Base-by-base conservation (phyloP, 1,284 basidiomycete genomes). In the Sphaerobolus stellatus region DNA sequence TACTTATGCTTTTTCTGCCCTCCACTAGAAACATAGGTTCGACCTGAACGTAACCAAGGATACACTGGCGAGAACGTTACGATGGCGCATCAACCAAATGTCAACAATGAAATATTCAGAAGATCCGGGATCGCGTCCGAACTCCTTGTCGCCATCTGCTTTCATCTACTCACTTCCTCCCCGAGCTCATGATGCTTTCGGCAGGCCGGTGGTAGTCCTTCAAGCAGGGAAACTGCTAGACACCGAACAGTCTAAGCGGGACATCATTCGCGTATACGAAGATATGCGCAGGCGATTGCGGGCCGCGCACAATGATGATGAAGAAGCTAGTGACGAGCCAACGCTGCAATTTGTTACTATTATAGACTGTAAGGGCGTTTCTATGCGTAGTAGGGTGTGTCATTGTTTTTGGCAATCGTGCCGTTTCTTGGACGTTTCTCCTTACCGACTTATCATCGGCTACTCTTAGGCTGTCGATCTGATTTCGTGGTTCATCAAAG, bases 331-430 rank as follows among this genome's bases (percentile, higher is more conserved):
- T 14, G 34, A 53, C 11, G 48, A 57, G 7, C 74, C 75, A 34
- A 72, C 79, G 20, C 70, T 91, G 43, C 90, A 91, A 66, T 90
- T 83, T 68, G 74, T 86, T 36, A 71, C 83, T 36, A 64, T 92
- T 36, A 70, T 91, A n/a, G 89, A 92, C 69, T 72, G 90, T 53
- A 71, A 78, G 40, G 74, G 75, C 46, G 71, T 83, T 22, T 80
- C 85, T 14, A 71, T 88, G 48, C 78, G 80, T 60, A 80, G 72
- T 56, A 68, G 80, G 57, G 89, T 91, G 66, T 65, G 83, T 13
- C 41, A 43, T 11, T 43, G 28, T 14, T 18, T 43, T 4, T 5
- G 22, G 22, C 16, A 22, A 27, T 43, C n/a, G 18, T 72, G 25
- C 45, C 27, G 46, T 33, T 43, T 25, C 1, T 27, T 44, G 53